Evolutionary conservation across 306 rosid genomes (phyloP), one percentile per base, ranked within the genome.

Genomic region (Rosa rugosa): DNA sequence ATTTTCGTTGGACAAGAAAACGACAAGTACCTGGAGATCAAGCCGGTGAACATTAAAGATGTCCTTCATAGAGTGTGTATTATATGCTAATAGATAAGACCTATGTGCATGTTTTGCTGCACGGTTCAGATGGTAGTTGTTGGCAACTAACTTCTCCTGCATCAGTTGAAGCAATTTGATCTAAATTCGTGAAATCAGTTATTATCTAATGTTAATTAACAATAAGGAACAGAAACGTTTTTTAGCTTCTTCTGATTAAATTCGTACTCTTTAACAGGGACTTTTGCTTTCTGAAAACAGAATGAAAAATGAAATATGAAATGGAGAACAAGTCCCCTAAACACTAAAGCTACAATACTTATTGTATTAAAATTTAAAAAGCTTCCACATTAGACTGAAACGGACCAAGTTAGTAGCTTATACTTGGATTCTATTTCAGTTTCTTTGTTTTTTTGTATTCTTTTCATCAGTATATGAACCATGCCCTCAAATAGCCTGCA

Each of bases 31-130:
- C 99, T 84, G 98, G 72, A 95, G 71, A 85, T 95, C 98, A 40
- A 92, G 94, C 77, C 86, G 89, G 75, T 95, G 98, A 71, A 92
- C 98, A 31, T 95, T 91, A 81, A 91, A 95, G 68, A 90, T 92
- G 64, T 92, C 99, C 82, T 92, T 95, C 98, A 91, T 95, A 12
- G 99, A 89, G 85, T 92, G 99, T 70, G 99, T 84, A 78, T 95
- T 91, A 72, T 92, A 95, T 54, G 97, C 89, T 82, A 91, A 84
- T 63, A 95, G 60, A 78, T 91, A 95, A 56, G 99, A 87, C 73
- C 97, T 83, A 81, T 92, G 92, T 68, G 99, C 99, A 14, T 92
- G 97, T 83, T 91, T 92, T 63, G 99, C 97, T 40, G 92, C 72
- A 77, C 66, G 46, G 81, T 90, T 85, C 89, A 95, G 85, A 88